Percentiles rank a stretch among this genome's conserved stretches.
These are phyloP conservation scores for Colletotrichum sp. DNA, from an alignment of 2,329 filamentous ascomycete genomes.

Conservation along the genomic window DNA sequence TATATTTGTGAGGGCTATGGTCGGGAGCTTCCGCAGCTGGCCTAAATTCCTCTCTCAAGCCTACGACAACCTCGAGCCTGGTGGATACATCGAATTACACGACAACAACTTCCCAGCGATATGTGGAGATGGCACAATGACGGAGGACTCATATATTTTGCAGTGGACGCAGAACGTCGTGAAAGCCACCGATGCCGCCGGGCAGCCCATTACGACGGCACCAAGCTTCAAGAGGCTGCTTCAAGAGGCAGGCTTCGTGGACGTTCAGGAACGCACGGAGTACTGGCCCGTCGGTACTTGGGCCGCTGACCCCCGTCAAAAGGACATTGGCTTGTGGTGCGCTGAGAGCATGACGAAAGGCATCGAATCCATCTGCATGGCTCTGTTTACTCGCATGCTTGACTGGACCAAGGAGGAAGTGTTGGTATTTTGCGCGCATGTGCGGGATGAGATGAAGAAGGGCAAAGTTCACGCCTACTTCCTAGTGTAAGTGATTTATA, in stretches of 20 bases:
- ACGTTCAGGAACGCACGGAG: slow-evolving; percentile 48
- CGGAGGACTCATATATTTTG: slow-evolving; percentile 27
- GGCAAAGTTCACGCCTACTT: slow-evolving; percentile 40
- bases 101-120: slow-evolving; percentile 28
- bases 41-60: background rate
- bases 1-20: background rate
- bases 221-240: slow-evolving; percentile 42
- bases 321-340: slow-evolving; percentile 44
- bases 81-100: slow-evolving; percentile 36
- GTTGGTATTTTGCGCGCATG: slow-evolving; percentile 34
- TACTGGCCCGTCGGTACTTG: slow-evolving; percentile 57
- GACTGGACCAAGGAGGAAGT: slow-evolving; percentile 37
- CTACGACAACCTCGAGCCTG: slow-evolving; percentile 31
- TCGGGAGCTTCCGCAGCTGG: slow-evolving; percentile 20
- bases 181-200: slow-evolving; percentile 23
- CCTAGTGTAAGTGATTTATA: slow-evolving; percentile 34
- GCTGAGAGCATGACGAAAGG: slow-evolving; percentile 30
- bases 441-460: slow-evolving; percentile 36
- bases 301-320: slow-evolving; percentile 54
- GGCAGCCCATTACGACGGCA: background rate
- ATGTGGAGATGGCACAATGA: slow-evolving; percentile 35
- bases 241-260: slow-evolving; percentile 46
- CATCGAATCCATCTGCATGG: slow-evolving; percentile 35
- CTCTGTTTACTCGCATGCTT: slow-evolving; percentile 35
- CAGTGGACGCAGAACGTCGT: slow-evolving; percentile 35